Percentiles rank a stretch among this genome's conserved stretches.
Conservation (phyloP, 2,329 filamentous ascomycete genomes). For the Plectosphaerella cucumerina region DNA sequence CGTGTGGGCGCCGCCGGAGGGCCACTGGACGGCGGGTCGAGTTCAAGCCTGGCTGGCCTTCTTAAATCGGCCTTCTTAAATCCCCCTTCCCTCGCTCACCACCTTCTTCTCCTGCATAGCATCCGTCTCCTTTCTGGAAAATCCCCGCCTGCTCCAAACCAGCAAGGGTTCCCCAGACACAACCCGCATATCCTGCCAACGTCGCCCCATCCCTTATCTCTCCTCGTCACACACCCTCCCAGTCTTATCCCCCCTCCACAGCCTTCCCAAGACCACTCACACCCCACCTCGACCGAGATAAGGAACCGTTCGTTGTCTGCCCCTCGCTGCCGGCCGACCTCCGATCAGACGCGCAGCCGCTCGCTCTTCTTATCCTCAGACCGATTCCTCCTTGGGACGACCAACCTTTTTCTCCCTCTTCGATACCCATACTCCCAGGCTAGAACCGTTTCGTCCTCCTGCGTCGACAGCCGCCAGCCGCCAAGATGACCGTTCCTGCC, state of each 20-base stretch:
- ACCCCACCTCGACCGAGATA: not conserved
- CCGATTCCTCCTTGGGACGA: too few relatives aligned
- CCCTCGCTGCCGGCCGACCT: not conserved
- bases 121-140: not conserved
- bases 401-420: not conserved
- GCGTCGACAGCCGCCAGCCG: not conserved
- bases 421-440: not conserved
- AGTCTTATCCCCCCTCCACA: not conserved
- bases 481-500: conserved; percentile 23
- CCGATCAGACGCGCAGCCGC: not conserved
- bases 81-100: not conserved
- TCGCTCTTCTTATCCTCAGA: too few relatives aligned
- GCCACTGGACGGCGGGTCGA: not conserved
- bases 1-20: not conserved
- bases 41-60: too few relatives aligned
- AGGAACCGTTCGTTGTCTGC: not conserved
- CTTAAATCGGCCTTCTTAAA: too few relatives aligned
- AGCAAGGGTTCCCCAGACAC: not conserved
- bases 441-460: not conserved
- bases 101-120: not conserved
- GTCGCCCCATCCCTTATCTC: not conserved
- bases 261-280: not conserved
- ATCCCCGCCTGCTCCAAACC: not conserved
- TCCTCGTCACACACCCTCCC: not conserved
- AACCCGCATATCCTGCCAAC: not conserved